Conservation (phyloP, 192 early-diverging fungal genomes). For the Coemansia sp. region DNA sequence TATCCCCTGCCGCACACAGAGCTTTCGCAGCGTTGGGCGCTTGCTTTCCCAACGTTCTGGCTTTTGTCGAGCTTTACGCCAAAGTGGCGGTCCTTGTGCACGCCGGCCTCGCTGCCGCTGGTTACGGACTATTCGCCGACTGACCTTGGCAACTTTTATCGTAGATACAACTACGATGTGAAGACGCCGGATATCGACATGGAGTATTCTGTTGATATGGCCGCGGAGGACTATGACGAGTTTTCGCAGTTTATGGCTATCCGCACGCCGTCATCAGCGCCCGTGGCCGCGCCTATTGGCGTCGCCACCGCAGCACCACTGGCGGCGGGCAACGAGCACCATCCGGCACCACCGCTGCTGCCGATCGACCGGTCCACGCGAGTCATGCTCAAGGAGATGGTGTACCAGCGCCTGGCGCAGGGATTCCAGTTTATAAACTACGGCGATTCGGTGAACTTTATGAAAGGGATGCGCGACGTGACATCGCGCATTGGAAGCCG, state of each 20-base stretch:
- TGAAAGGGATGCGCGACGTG: constrained; percentile 5
- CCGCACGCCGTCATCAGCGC: constrained; percentile 9
- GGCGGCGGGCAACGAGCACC: background rate
- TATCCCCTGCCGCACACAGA: constrained; percentile 58
- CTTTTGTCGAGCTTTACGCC: constrained; percentile 58
- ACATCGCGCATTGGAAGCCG: background rate
- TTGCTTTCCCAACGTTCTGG: constrained; percentile 69
- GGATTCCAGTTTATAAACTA: constrained; percentile 85
- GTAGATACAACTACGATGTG: constrained; percentile 61
- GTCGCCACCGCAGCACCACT: background rate
- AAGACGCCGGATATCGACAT: constrained; percentile 26
- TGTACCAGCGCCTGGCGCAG: constrained; percentile 85
- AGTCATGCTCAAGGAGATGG: constrained; percentile 75
- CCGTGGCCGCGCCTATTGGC: background rate
- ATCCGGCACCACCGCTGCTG: background rate
- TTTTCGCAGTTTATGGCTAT: constrained; percentile 32
- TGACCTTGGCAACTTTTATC: constrained; percentile 65
- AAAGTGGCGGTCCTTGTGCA: constrained; percentile 88
- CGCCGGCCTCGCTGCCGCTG: constrained; percentile 90
- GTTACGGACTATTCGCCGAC: constrained; percentile 79
- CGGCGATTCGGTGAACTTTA: background rate
- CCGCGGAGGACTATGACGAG: constrained; percentile 26
- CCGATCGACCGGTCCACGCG: constrained; percentile 43
- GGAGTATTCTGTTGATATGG: constrained; percentile 18
- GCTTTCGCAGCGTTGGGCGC: constrained; percentile 83